Conservation (phyloP, 148 eudicot species). For the Cornus controversa region DNA sequence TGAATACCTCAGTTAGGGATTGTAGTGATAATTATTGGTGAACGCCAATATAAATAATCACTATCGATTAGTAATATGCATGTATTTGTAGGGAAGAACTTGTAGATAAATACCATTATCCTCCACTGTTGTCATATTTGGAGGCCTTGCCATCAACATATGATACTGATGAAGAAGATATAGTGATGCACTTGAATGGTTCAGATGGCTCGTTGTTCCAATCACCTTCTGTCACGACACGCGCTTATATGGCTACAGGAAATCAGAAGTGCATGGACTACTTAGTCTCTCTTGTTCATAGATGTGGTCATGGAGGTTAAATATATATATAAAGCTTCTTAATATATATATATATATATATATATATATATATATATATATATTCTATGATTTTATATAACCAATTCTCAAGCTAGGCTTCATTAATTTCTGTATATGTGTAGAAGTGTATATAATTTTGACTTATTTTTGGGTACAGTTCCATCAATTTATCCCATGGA, state of each 20-base stretch:
- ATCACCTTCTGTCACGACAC: constrained; percentile 47
- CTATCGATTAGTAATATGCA: neutral
- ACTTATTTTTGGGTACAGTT: constrained; percentile 19
- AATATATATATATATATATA: too few species aligned
- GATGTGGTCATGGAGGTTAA: constrained; percentile 29
- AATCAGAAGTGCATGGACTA: constrained; percentile 22
- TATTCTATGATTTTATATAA: too few species aligned
- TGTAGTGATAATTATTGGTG: too few species aligned
- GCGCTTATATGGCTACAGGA: constrained; percentile 32
- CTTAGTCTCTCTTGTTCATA: constrained; percentile 16
- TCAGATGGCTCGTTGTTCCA: constrained; percentile 37
- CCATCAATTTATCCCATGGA: constrained; percentile 39
- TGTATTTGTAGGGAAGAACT: constrained; percentile 26
- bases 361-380: too few species aligned
- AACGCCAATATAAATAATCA: too few species aligned
- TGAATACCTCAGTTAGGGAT: too few species aligned
- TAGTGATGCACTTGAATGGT: constrained; percentile 18
- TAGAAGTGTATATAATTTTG: too few species aligned
- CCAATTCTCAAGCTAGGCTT: too few species aligned
- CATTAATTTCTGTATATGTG: too few species aligned
- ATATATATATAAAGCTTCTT: neutral
- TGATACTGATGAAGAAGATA: constrained; percentile 8
- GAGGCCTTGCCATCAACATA: constrained; percentile 23
- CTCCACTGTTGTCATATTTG: constrained; percentile 30
- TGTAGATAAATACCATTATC: constrained; percentile 9